A percentile compares a stretch with the other conserved stretches of the same genome.
Evolutionary conservation across 768 basidiomycete species (phyloP).

Genomic region (Boletus sp.): DNA sequence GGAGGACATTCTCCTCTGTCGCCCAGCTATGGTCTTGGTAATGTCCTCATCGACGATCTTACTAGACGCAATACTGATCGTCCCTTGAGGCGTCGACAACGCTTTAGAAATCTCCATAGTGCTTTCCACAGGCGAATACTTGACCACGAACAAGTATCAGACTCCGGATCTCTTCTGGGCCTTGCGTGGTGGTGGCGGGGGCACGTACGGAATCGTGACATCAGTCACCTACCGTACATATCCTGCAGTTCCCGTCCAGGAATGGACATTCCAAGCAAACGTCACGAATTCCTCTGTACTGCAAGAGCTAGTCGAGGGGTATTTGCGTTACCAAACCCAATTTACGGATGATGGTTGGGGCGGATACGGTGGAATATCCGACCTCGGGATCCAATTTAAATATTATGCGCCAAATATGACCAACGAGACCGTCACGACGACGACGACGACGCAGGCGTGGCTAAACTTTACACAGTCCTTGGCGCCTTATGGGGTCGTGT

Average conservation of each 20-base stretch:
- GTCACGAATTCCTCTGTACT: not conserved
- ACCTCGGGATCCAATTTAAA: slow-evolving; percentile 8
- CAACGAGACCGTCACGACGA: slow-evolving; percentile 31
- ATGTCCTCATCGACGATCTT: not conserved
- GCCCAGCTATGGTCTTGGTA: not conserved
- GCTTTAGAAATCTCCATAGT: not conserved
- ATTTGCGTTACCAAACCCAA: not conserved
- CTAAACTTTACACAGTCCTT: slow-evolving; percentile 20
- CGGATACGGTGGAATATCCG: slow-evolving; percentile 31
- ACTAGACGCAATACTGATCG: not conserved
- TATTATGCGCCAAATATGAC: slow-evolving; percentile 38
- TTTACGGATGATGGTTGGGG: slow-evolving; percentile 43
- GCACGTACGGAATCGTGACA: not conserved
- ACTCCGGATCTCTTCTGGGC: not conserved
- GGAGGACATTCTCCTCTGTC: not conserved
- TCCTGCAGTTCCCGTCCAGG: not conserved
- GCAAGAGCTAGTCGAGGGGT: not conserved
- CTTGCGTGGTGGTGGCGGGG: not conserved
- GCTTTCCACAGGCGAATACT: not conserved
- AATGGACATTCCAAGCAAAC: not conserved
- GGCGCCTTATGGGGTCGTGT: slow-evolving; percentile 17
- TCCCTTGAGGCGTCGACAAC: not conserved
- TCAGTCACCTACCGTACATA: not conserved
- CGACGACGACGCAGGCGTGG: slow-evolving; percentile 34
- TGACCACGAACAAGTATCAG: not conserved